Evolutionary conservation across 257 asterid species (phyloP).

Genomic region (Nyctanthes arbortristis): DNA sequence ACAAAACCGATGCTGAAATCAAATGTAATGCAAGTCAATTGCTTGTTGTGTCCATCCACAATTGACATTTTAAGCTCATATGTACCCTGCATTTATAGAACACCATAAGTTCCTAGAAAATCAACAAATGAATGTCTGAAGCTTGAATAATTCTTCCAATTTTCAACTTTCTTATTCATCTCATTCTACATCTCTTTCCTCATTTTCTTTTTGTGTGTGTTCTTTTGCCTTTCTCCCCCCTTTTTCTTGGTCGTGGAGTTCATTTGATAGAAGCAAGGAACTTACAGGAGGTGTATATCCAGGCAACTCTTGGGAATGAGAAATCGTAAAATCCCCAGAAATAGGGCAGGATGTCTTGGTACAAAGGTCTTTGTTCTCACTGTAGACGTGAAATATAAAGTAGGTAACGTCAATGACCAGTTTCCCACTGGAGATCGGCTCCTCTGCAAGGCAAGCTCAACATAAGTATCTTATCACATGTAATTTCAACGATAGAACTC

Average conservation of each 20-base stretch:
- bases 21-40: constrained; percentile 71
- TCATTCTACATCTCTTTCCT: no score
- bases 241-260: not conserved
- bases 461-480: constrained; percentile 7
- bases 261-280: constrained; percentile 7
- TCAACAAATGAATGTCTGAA: not conserved
- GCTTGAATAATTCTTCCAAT: not conserved
- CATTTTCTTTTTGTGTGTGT: no score
- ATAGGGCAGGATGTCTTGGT: constrained; percentile 79
- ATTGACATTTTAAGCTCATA: constrained; percentile 61
- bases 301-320: constrained; percentile 78
- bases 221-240: not conserved
- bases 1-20: constrained; percentile 59
- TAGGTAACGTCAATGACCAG: constrained; percentile 63
- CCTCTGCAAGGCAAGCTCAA: constrained; percentile 41
- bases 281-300: constrained; percentile 84
- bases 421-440: constrained; percentile 62
- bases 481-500: not conserved
- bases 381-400: constrained; percentile 45
- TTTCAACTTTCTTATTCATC: no score
- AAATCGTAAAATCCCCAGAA: constrained; percentile 66
- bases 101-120: not conserved
- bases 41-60: constrained; percentile 44
- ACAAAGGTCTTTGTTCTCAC: constrained; percentile 69
- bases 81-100: constrained; percentile 58